Percentiles rank a stretch among this genome's conserved stretches.
Evolutionary conservation across 371 early-diverging fungal species (phyloP).

Genomic region (Coemansia sp.): DNA sequence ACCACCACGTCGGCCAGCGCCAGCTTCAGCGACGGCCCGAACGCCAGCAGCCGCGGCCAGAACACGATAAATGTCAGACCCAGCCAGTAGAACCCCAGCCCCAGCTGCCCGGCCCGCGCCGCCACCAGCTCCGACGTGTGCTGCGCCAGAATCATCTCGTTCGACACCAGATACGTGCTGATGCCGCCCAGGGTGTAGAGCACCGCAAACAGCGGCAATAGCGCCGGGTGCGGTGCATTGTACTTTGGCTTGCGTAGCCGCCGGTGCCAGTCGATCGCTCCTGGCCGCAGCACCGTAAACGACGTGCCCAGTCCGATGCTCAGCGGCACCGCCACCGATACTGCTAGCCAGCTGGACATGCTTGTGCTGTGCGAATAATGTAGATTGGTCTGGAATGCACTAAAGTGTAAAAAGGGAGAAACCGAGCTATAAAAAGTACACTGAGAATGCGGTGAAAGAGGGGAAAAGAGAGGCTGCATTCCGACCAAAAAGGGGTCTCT

Average conservation of each 20-base stretch:
- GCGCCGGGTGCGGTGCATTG: constrained; percentile 25
- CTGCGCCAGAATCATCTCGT: constrained; percentile 30
- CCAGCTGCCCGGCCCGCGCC: constrained; percentile 35
- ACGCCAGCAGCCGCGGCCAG: constrained; percentile 41
- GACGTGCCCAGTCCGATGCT: constrained; percentile 30
- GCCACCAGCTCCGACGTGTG: constrained; percentile 25
- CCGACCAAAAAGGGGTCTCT: not conserved
- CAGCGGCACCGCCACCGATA: constrained; percentile 37
- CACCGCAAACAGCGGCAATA: constrained; percentile 26
- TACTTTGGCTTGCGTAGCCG: constrained; percentile 40
- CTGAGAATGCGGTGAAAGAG: not conserved
- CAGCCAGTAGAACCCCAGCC: constrained; percentile 46
- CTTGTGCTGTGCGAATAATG: not conserved
- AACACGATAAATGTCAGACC: constrained; percentile 32
- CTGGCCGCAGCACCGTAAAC: constrained; percentile 19
- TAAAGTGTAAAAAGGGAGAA: not conserved
- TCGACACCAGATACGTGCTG: constrained; percentile 27
- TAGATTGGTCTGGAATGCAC: not conserved
- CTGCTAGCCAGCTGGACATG: constrained; percentile 41
- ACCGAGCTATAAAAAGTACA: not conserved
- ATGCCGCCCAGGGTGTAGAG: constrained; percentile 34
- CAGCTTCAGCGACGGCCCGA: constrained; percentile 31
- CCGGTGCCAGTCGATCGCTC: constrained; percentile 30
- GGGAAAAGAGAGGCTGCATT: not conserved
- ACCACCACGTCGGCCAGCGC: constrained; percentile 34